Evolutionary conservation across 2,329 filamentous ascomycete genomes (phyloP).

Genomic region (Epichloe elymi): DNA sequence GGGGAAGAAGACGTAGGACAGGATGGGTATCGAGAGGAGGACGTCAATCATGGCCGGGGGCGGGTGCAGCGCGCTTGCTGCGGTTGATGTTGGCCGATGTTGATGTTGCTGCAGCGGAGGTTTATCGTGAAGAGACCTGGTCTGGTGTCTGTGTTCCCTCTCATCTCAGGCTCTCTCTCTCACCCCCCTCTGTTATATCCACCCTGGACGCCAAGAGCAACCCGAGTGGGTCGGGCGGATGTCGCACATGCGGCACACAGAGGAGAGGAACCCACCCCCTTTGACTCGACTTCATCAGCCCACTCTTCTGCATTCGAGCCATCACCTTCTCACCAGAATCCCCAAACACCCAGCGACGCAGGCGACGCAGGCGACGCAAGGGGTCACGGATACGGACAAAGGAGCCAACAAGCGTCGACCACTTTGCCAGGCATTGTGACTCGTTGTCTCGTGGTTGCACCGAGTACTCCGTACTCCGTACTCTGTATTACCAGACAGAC

Average conservation of each 20-base stretch:
- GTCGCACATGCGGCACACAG: no score
- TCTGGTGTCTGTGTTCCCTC: no score
- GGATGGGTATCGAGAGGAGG: conserved; percentile 57
- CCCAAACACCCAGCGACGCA: neutral
- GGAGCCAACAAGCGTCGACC: no score
- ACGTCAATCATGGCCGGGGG: conserved; percentile 38
- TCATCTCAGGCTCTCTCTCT: no score
- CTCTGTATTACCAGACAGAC: no score
- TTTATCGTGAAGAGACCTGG: neutral
- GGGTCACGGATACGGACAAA: no score
- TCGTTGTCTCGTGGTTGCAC: neutral
- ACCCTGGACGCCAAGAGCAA: no score
- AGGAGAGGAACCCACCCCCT: no score
- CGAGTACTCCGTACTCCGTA: neutral
- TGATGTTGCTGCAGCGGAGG: neutral
- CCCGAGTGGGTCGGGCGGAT: no score
- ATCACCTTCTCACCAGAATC: neutral
- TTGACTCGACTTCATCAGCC: neutral
- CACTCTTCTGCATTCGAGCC: neutral
- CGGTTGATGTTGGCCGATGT: neutral
- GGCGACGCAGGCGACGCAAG: no score
- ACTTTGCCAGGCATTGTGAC: neutral
- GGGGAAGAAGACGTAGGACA: conserved; percentile 53
- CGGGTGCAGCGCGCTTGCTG: neutral
- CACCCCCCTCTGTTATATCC: no score